Evolutionary conservation across 1,139 yeast species (phyloP).

Genomic region (Blastobotrys proliferans): DNA sequence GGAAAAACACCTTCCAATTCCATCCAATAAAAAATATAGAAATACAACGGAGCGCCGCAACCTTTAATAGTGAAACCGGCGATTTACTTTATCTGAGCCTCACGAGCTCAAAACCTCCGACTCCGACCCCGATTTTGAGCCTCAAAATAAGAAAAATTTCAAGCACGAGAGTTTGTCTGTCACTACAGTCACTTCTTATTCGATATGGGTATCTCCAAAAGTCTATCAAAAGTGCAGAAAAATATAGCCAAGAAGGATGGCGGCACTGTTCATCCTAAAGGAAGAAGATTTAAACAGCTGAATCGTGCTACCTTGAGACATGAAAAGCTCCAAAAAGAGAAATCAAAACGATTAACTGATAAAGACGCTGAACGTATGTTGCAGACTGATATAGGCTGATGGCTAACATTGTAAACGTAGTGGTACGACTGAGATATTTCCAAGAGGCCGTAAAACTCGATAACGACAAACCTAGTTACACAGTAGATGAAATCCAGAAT

Average conservation of each 20-base stretch:
- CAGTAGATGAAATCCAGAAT: conserved; percentile 53
- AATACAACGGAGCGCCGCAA: too few relatives aligned
- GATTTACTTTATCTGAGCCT: too few relatives aligned
- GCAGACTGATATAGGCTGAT: background rate
- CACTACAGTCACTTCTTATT: background rate
- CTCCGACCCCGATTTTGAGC: too few relatives aligned
- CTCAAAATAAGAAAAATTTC: too few relatives aligned
- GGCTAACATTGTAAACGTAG: conserved; percentile 10
- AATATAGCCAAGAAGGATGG: conserved; percentile 51
- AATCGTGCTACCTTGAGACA: conserved; percentile 85
- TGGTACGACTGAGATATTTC: conserved; percentile 54
- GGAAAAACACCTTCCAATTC: too few relatives aligned
- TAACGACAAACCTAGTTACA: conserved; percentile 42
- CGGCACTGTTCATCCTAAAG: conserved; percentile 74
- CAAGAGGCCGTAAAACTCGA: conserved; percentile 55
- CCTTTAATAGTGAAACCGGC: too few relatives aligned
- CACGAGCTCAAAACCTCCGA: too few relatives aligned
- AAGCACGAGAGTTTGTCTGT: background rate
- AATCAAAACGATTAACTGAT: conserved; percentile 58
- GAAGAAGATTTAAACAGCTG: conserved; percentile 80
- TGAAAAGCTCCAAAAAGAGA: conserved; percentile 57
- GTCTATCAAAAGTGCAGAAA: conserved; percentile 67
- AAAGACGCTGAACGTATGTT: conserved; percentile 35
- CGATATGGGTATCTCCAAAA: conserved; percentile 74
- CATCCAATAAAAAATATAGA: too few relatives aligned